phyloP scores from a whole-genome alignment of 345 rosid genomes.

The Citrus australasica region DNA sequence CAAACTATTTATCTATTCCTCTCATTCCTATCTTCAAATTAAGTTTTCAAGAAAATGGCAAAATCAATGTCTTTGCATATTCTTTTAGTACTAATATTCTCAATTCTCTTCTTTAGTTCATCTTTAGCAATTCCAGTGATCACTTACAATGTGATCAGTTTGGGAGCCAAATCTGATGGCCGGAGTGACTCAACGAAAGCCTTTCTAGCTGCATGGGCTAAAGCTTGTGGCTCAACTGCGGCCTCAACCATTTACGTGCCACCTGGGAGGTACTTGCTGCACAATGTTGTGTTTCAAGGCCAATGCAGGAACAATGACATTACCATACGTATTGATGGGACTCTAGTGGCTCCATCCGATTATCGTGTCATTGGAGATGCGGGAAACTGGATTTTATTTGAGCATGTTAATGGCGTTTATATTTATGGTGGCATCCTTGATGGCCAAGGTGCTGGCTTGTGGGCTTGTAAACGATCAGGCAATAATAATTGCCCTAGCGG shows the following conservation, averaged over 20 bases:
- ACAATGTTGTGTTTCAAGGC: conserved; percentile 42
- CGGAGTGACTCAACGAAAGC: no score
- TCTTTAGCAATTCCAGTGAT: neutral
- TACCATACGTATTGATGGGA: conserved; percentile 46
- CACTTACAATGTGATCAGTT: no score
- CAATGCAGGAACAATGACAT: conserved; percentile 53
- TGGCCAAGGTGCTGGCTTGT: conserved; percentile 52
- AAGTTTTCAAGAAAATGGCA: conserved; percentile 21
- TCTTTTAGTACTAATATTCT: neutral
- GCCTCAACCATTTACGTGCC: conserved; percentile 58
- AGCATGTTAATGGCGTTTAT: conserved; percentile 42
- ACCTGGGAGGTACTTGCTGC: conserved; percentile 42
- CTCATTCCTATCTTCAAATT: neutral
- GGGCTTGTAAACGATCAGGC: conserved; percentile 62
- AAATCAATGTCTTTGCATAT: neutral
- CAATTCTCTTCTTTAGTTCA: conserved; percentile 9
- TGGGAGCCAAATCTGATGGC: no score
- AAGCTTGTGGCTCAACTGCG: conserved; percentile 46
- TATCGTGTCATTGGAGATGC: conserved; percentile 35
- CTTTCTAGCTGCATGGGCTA: conserved; percentile 35
- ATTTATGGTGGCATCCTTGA: conserved; percentile 63
- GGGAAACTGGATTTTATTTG: conserved; percentile 49
- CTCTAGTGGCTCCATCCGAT: conserved; percentile 63
- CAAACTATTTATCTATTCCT: neutral
- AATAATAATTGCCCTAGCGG: conserved; percentile 58